Base-by-base conservation (phyloP, 371 early-diverging fungal species). In the Mucor indicus region DNA sequence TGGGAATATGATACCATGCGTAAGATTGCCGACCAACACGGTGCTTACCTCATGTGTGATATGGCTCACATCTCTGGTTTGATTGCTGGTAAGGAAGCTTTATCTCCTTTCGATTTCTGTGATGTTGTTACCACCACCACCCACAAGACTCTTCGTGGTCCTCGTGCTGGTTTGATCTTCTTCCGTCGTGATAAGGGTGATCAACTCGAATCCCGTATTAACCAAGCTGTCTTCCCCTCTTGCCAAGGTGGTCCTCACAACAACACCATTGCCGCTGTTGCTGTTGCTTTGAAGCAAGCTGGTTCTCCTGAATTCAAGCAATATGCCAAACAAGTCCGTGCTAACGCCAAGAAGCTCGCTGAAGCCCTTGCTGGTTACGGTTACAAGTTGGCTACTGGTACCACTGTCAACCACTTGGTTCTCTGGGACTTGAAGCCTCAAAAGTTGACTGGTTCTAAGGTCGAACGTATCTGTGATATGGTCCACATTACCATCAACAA, bases 181-280 rank as follows among this genome's bases (percentile, higher is more conserved):
- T 98, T 85, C 89, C 93, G 98, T 67, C 86, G 85, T 50, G 82
- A 86, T 54, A 78, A 87, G 61, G 84, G 85, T 37, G 85, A 89
- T 59, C 87, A 90, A 54, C 83, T 99, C 29, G 98, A 98, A 72
- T 62, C 64, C 54, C 90, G 89, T 35, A 93, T 99, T 72, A 97
- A 99, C 85, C 84, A 85, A 64, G 94, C 97, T 11, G 99, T 99
- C 32, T 99, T 99, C 86, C 99, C 99, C 44, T 92, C 87, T 41
- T 85, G 83, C 75, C 99, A 99, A 77, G 99, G 99, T 55, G 99
- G 99, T 27, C 99, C 99, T 16, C 99, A 99, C 89, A 99, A 99
- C 87, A 95, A 99, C 85, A 98, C 99, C 45, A 99, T 99, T 71
- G 95, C 98, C 31, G 99, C 92, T 22, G 75, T 99, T 15, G 96